phyloP scores from a whole-genome alignment of 2,329 filamentous ascomycete genomes.

The Curvularia sp. region DNA sequence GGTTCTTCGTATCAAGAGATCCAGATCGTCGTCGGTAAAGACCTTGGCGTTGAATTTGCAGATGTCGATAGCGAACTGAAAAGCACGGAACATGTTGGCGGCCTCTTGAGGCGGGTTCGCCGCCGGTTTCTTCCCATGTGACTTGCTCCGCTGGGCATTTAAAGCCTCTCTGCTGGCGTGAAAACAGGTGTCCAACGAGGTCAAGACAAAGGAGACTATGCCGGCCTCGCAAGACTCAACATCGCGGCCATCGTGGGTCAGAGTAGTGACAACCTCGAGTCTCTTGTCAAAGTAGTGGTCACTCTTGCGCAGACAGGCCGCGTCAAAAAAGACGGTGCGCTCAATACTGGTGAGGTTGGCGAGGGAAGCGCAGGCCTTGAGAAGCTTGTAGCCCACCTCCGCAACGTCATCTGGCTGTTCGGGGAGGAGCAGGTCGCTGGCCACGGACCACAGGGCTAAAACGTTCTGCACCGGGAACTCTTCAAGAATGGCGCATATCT shows the following conservation, averaged over 20 bases:
- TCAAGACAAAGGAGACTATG: conserved; percentile 44
- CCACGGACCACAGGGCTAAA: conserved; percentile 47
- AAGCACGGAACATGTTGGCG: conserved; percentile 63
- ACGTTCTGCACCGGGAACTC: conserved; percentile 49
- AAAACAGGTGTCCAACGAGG: conserved; percentile 45
- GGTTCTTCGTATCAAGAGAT: conserved; percentile 66
- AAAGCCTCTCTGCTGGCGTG: conserved; percentile 39
- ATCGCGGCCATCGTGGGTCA: conserved; percentile 49
- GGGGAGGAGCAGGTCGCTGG: conserved; percentile 47
- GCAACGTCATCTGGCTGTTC: conserved; percentile 45
- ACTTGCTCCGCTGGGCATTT: conserved; percentile 32
- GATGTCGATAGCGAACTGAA: conserved; percentile 69
- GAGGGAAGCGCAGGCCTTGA: conserved; percentile 44
- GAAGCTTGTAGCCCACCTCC: conserved; percentile 45
- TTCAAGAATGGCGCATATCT: conserved; percentile 45
- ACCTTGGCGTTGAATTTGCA: conserved; percentile 79
- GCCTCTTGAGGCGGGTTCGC: conserved; percentile 35
- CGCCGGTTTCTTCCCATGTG: conserved; percentile 35
- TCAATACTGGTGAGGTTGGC: conserved; percentile 45
- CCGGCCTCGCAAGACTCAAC: conserved; percentile 49
- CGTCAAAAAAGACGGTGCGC: conserved; percentile 50
- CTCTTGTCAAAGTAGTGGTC: conserved; percentile 43
- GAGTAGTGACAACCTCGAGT: conserved; percentile 44
- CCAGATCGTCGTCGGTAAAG: conserved; percentile 67
- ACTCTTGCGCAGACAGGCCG: conserved; percentile 38